phyloP scores from a whole-genome alignment of 108 stramenopile species.

The Pseudonitzschia multistriata region DNA sequence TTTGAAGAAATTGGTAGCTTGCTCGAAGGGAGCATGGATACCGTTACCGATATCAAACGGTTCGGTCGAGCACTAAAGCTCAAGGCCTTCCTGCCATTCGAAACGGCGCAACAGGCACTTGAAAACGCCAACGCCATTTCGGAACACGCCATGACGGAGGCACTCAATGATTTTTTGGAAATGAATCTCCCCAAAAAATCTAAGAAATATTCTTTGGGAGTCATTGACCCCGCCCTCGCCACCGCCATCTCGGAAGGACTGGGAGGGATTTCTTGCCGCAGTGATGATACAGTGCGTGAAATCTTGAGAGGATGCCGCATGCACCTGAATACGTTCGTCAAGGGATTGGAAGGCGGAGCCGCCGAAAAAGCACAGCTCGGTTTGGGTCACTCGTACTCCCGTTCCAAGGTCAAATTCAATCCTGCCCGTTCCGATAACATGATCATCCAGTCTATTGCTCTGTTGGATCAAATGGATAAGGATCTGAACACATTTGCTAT shows the following conservation, averaged over 20 bases:
- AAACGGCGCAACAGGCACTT: conserved; percentile 92
- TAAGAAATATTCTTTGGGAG: conserved; percentile 88
- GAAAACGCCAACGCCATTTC: conserved; percentile 90
- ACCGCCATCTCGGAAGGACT: conserved; percentile 92
- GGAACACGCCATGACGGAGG: conserved; percentile 75
- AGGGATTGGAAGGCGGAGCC: conserved; percentile 89
- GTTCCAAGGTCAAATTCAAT: conserved; percentile 99
- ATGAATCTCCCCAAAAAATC: conserved; percentile 90
- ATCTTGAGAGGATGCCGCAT: conserved; percentile 89
- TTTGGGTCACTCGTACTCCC: conserved; percentile 97
- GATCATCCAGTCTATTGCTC: conserved; percentile 99
- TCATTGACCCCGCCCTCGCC: conserved; percentile 81
- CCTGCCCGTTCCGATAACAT: conserved; percentile 98
- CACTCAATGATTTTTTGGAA: conserved; percentile 90
- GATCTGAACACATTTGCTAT: conserved; percentile 99
- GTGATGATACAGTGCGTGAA: conserved; percentile 91
- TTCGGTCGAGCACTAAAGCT: conserved; percentile 96
- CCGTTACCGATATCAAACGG: conserved; percentile 82
- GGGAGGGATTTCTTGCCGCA: conserved; percentile 80
- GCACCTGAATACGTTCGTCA: conserved; percentile 91
- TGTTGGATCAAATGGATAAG: conserved; percentile 99
- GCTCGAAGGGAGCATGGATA: conserved; percentile 65
- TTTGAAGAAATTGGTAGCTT: conserved; percentile 93
- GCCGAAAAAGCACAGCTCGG: conserved; percentile 97
- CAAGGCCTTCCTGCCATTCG: conserved; percentile 96